Conservation (phyloP, 75 land plant species). For the Pinus tabuliformis region DNA sequence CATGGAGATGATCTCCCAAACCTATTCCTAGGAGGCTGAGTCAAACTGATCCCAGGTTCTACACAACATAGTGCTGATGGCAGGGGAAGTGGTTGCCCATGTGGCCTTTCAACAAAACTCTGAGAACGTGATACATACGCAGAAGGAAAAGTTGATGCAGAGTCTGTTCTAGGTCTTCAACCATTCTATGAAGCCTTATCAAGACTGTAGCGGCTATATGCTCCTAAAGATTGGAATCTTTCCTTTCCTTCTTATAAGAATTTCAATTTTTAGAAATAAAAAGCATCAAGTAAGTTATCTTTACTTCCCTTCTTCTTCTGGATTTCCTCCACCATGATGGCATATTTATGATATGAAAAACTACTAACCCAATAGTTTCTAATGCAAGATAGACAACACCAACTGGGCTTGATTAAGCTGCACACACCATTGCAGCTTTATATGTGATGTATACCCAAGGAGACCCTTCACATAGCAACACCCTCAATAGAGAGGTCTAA, state of each 20-base stretch:
- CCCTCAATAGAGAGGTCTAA: too few relatives aligned
- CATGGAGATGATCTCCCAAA: conserved; percentile 31
- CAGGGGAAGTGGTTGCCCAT: conserved; percentile 66
- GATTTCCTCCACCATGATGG: too few relatives aligned
- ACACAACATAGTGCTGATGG: conserved; percentile 37
- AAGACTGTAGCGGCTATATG: conserved; percentile 23
- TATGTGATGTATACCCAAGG: too few relatives aligned
- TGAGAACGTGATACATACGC: conserved; percentile 55
- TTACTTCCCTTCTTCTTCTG: conserved; percentile 60
- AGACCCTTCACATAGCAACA: too few relatives aligned
- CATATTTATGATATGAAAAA: too few relatives aligned
- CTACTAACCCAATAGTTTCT: too few relatives aligned
- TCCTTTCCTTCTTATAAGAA: conserved; percentile 40
- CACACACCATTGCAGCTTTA: too few relatives aligned
- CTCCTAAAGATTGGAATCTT: conserved; percentile 21
- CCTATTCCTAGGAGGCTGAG: conserved; percentile 24
- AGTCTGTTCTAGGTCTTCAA: conserved; percentile 31
- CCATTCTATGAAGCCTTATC: conserved; percentile 46
- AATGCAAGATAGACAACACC: too few relatives aligned
- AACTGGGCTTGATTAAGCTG: too few relatives aligned
- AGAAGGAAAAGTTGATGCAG: conserved; percentile 59
- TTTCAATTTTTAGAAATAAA: conserved; percentile 39
- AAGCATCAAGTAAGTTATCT: conserved; percentile 46
- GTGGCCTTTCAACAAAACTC: conserved; percentile 62
- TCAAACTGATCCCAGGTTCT: conserved; percentile 35